Conservation (phyloP, 1,284 basidiomycete species). For the Malassezia japonica region DNA sequence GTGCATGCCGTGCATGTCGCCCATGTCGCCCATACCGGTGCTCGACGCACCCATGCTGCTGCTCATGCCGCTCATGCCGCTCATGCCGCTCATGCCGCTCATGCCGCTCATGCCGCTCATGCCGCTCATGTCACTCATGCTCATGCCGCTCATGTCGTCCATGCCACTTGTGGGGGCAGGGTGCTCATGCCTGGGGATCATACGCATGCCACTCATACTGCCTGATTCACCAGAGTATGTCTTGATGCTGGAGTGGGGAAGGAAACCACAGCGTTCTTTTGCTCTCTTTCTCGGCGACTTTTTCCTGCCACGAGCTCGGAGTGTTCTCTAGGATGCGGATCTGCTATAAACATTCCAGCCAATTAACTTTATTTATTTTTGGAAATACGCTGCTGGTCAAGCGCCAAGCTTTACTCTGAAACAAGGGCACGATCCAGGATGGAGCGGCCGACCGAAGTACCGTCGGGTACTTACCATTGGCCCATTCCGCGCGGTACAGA, state of each 20-base stretch:
- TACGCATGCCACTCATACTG: constrained; percentile 1
- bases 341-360: too few species aligned
- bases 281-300: neutral
- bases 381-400: too few species aligned
- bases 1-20: neutral
- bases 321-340: too few species aligned
- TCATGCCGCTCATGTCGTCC: neutral
- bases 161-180: neutral
- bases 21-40: neutral
- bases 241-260: neutral
- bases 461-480: too few species aligned
- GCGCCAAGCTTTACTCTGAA: too few species aligned
- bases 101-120: constrained; percentile 5
- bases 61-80: neutral
- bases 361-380: too few species aligned
- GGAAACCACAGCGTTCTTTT: neutral
- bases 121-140: constrained; percentile 11
- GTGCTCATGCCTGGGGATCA: too few species aligned
- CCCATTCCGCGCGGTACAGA: too few species aligned
- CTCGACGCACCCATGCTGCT: too few species aligned
- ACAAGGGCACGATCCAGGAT: too few species aligned
- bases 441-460: too few species aligned
- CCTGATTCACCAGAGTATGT: neutral
- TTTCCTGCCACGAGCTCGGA: too few species aligned
- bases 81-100: constrained; percentile 9